Conservation (phyloP, 2,329 filamentous ascomycete genomes). For the Penicillium sp. region DNA sequence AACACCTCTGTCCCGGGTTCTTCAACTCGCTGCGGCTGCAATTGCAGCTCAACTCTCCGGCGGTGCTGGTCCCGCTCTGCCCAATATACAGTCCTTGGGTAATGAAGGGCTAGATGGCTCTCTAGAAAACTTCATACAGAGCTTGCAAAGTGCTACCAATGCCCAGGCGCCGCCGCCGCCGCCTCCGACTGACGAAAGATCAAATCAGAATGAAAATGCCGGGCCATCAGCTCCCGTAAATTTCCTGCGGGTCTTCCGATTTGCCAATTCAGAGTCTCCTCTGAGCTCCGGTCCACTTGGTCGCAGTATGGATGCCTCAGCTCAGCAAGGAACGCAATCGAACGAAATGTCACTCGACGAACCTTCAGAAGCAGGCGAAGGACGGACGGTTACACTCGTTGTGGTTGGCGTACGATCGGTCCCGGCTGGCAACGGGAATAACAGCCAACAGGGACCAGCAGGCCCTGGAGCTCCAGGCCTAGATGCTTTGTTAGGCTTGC, state of each 20-base stretch:
- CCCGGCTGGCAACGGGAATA: slow-evolving; percentile 47
- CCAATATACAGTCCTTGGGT: slow-evolving; percentile 51
- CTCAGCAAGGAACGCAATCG: slow-evolving; percentile 20
- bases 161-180: slow-evolving; percentile 44
- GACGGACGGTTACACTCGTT: slow-evolving; percentile 61
- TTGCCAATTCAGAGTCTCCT: slow-evolving; percentile 49
- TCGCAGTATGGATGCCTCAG: slow-evolving; percentile 23
- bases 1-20: slow-evolving; percentile 55
- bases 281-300: slow-evolving; percentile 19
- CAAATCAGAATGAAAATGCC: slow-evolving; percentile 33
- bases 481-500: slow-evolving; percentile 44
- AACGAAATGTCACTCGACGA: slow-evolving; percentile 40
- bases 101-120: slow-evolving; percentile 56
- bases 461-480: slow-evolving; percentile 39
- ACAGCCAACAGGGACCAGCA: slow-evolving; percentile 43
- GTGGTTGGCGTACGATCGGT: slow-evolving; percentile 65
- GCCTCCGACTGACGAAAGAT: slow-evolving; percentile 31
- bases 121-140: slow-evolving; percentile 58
- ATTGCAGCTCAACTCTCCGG: slow-evolving; percentile 61
- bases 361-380: slow-evolving; percentile 41
- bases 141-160: slow-evolving; percentile 57
- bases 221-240: slow-evolving; percentile 54
- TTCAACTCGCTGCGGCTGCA: slow-evolving; percentile 58
- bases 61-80: slow-evolving; percentile 51
- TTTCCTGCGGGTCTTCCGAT: slow-evolving; percentile 64